Evolutionary conservation across 2,329 filamentous ascomycete species (phyloP).

Genomic region (Aquanectria penicillioides): DNA sequence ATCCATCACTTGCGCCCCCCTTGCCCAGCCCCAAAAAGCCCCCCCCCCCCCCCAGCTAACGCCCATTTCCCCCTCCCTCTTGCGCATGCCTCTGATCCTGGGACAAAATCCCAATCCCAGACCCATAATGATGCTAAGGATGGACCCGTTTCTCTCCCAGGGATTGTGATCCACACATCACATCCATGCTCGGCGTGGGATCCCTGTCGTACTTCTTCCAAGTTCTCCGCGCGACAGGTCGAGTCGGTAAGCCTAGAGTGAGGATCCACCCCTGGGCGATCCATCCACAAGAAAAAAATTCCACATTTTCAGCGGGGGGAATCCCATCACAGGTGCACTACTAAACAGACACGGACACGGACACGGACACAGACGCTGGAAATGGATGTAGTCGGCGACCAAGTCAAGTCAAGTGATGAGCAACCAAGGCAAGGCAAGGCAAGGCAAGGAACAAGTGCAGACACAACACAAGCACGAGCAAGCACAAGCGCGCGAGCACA

Average conservation of each 20-base stretch:
- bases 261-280: slow-evolving; percentile 10
- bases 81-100: no score
- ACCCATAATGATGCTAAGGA: slow-evolving; percentile 5
- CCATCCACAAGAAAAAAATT: slow-evolving; percentile 8
- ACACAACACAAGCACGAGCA: slow-evolving; percentile 1
- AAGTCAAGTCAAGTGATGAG: slow-evolving; percentile 6
- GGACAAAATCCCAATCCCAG: neutral
- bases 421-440: neutral
- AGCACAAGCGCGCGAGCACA: no score
- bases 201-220: neutral
- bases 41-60: no score
- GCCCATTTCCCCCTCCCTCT: no score
- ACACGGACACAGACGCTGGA: slow-evolving; percentile 3
- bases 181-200: slow-evolving; percentile 10
- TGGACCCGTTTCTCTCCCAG: neutral
- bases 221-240: neutral
- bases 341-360: neutral
- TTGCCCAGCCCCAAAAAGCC: no score
- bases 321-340: slow-evolving; percentile 8
- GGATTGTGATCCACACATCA: slow-evolving; percentile 1
- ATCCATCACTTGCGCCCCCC: no score
- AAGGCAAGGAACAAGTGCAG: slow-evolving; percentile 4
- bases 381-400: neutral
- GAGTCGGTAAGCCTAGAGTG: neutral
- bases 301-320: slow-evolving; percentile 1